phyloP scores from a whole-genome alignment of 495 filamentous ascomycete genomes.

The Entonaema liquescens region DNA sequence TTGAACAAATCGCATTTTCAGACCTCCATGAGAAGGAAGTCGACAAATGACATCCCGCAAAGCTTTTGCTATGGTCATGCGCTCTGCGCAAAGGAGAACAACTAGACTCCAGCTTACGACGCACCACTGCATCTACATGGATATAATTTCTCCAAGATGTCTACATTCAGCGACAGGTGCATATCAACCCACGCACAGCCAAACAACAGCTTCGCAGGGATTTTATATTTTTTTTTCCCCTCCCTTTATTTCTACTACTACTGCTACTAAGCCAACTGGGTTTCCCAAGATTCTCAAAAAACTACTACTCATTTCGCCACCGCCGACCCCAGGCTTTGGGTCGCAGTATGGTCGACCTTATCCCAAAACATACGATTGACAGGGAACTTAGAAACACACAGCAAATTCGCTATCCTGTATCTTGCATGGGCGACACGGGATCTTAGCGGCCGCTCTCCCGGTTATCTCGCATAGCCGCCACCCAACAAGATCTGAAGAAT shows the following conservation, averaged over 20 bases:
- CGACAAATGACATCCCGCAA: constrained; percentile 18
- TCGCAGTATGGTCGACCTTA: constrained; percentile 27
- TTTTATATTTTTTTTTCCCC: constrained; percentile 4
- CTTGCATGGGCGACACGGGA: constrained; percentile 11
- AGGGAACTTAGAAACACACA: constrained; percentile 25
- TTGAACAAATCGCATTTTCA: constrained; percentile 23
- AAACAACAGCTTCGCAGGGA: constrained; percentile 4
- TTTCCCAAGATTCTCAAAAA: neutral
- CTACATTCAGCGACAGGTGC: constrained; percentile 31
- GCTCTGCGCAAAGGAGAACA: constrained; percentile 14
- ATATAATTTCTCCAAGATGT: constrained; percentile 12
- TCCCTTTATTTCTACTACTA: neutral
- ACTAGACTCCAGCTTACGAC: constrained; percentile 23
- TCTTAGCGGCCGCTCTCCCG: constrained; percentile 23
- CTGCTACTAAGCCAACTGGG: constrained; percentile 9
- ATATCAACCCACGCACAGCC: constrained; percentile 6
- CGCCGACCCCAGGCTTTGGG: constrained; percentile 3
- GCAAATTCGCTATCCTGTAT: constrained; percentile 16
- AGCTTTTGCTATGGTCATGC: neutral
- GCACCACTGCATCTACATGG: constrained; percentile 24
- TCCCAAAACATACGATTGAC: constrained; percentile 22
- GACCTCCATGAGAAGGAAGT: constrained; percentile 21
- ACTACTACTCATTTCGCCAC: constrained; percentile 26
- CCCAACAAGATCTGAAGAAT: constrained; percentile 27
- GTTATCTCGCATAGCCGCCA: constrained; percentile 39